phyloP scores from a whole-genome alignment of 768 basidiomycete species.

The Mycena galericulata region DNA sequence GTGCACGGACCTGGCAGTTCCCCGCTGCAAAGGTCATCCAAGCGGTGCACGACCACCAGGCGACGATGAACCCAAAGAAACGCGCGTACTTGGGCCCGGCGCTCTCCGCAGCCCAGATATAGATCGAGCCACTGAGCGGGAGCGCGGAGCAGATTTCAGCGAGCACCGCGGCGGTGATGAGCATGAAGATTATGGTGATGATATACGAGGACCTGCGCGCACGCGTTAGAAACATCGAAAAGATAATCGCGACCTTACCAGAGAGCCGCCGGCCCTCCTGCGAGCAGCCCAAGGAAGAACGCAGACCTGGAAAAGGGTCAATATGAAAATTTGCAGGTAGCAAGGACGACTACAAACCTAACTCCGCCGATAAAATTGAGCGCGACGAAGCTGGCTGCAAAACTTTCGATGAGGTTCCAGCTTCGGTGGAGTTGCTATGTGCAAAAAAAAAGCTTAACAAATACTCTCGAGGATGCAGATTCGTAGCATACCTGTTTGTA shows the following conservation, averaged over 20 bases:
- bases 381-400: constrained; percentile 90
- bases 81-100: constrained; percentile 89
- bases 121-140: constrained; percentile 90
- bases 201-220: constrained; percentile 81
- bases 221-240: constrained; percentile 20
- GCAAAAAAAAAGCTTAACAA: constrained; percentile 27
- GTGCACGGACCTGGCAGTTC: no score
- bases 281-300: no score
- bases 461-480: not conserved
- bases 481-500: constrained; percentile 75
- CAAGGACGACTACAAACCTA: no score
- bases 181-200: constrained; percentile 88
- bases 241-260: constrained; percentile 61
- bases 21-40: constrained; percentile 97
- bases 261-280: constrained; percentile 89
- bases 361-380: no score
- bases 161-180: constrained; percentile 86
- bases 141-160: constrained; percentile 94
- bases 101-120: no score
- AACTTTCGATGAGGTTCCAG: constrained; percentile 87
- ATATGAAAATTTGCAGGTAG: no score
- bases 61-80: constrained; percentile 90
- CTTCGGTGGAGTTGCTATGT: constrained; percentile 88
- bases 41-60: constrained; percentile 95
- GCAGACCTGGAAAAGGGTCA: no score